A percentile compares a stretch with the other conserved stretches of the same genome.
Evolutionary conservation across 805 yeast genomes (phyloP).

Genomic region (Cyberlindnera subsufficiens): DNA sequence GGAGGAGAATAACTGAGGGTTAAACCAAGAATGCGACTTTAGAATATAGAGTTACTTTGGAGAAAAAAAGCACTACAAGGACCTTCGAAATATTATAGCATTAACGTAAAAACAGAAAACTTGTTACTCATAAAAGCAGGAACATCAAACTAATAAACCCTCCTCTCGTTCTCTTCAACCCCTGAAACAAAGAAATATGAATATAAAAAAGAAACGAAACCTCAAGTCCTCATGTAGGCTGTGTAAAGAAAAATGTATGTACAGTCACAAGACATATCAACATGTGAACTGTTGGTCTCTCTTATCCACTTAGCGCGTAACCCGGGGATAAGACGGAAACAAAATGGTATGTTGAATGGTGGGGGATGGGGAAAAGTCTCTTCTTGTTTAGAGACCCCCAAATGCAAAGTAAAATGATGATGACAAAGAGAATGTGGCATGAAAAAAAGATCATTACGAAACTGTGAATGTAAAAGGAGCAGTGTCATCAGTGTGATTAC

Average conservation of each 20-base stretch:
- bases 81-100: not conserved
- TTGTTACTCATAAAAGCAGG: not conserved
- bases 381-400: not conserved
- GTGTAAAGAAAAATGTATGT: too few species aligned
- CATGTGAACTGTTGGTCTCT: too few species aligned
- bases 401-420: not conserved
- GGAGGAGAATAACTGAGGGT: too few species aligned
- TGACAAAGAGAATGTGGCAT: not conserved
- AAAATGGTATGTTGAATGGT: not conserved
- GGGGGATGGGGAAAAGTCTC: not conserved
- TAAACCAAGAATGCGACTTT: too few species aligned
- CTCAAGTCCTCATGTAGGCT: too few species aligned
- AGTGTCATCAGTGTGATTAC: not conserved
- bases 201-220: not conserved
- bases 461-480: too few species aligned
- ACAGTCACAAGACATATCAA: too few species aligned
- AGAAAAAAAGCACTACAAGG: not conserved
- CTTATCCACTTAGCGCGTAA: too few species aligned
- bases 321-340: too few species aligned
- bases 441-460: not conserved
- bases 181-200: not conserved
- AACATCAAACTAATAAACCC: not conserved
- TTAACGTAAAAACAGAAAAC: not conserved
- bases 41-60: not conserved
- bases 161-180: too few species aligned